Evolutionary conservation across 345 rosid genomes (phyloP), one percentile per base, ranked within the genome.

Genomic region (Sisymbrium irio): DNA sequence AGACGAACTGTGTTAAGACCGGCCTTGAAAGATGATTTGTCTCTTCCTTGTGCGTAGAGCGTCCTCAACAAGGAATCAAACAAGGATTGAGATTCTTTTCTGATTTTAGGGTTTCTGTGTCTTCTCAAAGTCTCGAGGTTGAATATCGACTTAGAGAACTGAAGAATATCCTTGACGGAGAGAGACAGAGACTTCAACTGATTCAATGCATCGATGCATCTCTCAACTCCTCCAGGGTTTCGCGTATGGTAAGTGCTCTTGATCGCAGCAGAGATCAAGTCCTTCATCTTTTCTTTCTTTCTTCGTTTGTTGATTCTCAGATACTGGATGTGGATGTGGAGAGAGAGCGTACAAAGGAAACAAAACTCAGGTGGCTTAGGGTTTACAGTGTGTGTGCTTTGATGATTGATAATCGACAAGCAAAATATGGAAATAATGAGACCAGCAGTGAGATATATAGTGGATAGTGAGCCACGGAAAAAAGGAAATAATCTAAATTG

Each of bases 41-140:
- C 47, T 65, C 8, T 20, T 54, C 71, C 47, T 7, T 56, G 41
- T 4, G 65, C 11, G 49, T 64, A 44, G 20, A 73, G 55, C 1
- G 32, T 55, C 5, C 3, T 73, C 15, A 17, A 25, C 77, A 64
- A 73, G 10, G 71, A 73, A 46, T 27, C 4, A 65, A 73, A 45
- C 65, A 73, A 55, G 27, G 32, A 33, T 27, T 64, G 65, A 12
- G 71, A 22, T 44, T 22, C 71, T 13, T 35, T 4, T 2, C 77
- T 65, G 20, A 73, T 73, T 14, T 13, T 45, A 45, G 71, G 65
- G 71, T 25, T 55, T 7, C 71, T 27, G 35, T 73, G 77, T 0
- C 20, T 33, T 65, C 62, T 73, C 49, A 73, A 25, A 56, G 32
- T 17, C 40, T 55, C 71, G 1, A 73, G 39, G 4, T 44, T 55